These are phyloP conservation scores for Globisporangium recalcitrans DNA, from an alignment of 352 stramenopile species.

Conservation along the genomic window DNA sequence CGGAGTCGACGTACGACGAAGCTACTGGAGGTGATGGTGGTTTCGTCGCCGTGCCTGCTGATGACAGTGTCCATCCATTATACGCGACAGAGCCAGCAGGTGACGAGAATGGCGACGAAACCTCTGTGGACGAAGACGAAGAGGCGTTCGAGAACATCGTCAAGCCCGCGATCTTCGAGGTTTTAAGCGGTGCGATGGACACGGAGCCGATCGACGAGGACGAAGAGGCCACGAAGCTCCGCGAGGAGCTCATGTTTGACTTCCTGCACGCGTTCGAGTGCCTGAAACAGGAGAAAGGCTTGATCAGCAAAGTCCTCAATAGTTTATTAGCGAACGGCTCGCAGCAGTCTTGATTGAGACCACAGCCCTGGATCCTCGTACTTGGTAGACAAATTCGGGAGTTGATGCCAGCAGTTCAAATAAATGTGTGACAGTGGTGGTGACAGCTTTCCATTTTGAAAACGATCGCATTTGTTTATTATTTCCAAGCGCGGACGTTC, in stretches of 20 bases:
- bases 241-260: constrained; percentile 75
- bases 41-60: not conserved
- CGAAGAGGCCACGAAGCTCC: constrained; percentile 35
- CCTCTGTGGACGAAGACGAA: constrained; percentile 27
- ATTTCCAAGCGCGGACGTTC: constrained; percentile 10
- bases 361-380: not conserved
- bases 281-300: constrained; percentile 51
- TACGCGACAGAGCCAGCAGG: constrained; percentile 10
- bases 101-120: constrained; percentile 22
- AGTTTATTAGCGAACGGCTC: constrained; percentile 29
- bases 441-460: not conserved
- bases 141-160: constrained; percentile 61
- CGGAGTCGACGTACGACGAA: constrained; percentile 3
- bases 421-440: not conserved
- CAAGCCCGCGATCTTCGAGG: constrained; percentile 77
- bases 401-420: not conserved
- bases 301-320: constrained; percentile 64
- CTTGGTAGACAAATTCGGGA: not conserved
- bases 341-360: constrained; percentile 10
- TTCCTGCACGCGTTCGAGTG: constrained; percentile 74
- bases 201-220: constrained; percentile 12
- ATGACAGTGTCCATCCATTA: constrained; percentile 1
- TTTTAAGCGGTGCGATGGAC: constrained; percentile 47
- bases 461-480: not conserved
- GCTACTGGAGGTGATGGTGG: not conserved